These are phyloP conservation scores for Mycogone perniciosa DNA, from an alignment of 2,329 filamentous ascomycete species.

Conservation along the genomic window DNA sequence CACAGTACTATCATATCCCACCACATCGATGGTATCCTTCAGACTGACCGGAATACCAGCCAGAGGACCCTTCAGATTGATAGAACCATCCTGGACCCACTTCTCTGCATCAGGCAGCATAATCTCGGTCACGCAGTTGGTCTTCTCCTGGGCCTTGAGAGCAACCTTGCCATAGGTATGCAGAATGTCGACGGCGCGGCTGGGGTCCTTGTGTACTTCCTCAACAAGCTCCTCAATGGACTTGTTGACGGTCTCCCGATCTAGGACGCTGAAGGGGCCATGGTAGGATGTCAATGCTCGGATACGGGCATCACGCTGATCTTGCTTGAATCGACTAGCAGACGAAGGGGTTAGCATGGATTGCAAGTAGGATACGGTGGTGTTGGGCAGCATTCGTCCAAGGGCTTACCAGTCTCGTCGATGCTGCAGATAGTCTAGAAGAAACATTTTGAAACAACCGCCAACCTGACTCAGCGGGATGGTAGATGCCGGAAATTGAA, in stretches of 20 bases:
- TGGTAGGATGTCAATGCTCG: constrained; percentile 60
- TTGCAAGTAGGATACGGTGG: background rate
- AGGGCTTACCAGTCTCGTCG: constrained; percentile 57
- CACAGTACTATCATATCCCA: constrained; percentile 75
- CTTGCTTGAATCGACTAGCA: constrained; percentile 68
- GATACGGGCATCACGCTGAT: constrained; percentile 66
- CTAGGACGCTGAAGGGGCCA: constrained; percentile 54
- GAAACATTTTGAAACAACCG: constrained; percentile 27
- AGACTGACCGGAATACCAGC: constrained; percentile 82
- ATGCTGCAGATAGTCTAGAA: constrained; percentile 61
- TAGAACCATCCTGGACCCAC: constrained; percentile 54
- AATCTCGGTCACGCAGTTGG: constrained; percentile 85
- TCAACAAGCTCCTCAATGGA: constrained; percentile 73
- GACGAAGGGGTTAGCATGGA: constrained; percentile 22
- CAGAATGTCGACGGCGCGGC: constrained; percentile 67
- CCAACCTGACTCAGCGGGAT: background rate
- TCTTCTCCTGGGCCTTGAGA: constrained; percentile 74
- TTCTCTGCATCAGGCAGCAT: constrained; percentile 71
- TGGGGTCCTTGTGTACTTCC: constrained; percentile 63
- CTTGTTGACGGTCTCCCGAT: constrained; percentile 62
- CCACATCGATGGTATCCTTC: constrained; percentile 75
- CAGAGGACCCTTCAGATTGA: constrained; percentile 73
- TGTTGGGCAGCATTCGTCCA: background rate
- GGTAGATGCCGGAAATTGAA: background rate
- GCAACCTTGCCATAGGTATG: constrained; percentile 82